phyloP scores from a whole-genome alignment of 768 basidiomycete species.

The Chalciporus piperatus region DNA sequence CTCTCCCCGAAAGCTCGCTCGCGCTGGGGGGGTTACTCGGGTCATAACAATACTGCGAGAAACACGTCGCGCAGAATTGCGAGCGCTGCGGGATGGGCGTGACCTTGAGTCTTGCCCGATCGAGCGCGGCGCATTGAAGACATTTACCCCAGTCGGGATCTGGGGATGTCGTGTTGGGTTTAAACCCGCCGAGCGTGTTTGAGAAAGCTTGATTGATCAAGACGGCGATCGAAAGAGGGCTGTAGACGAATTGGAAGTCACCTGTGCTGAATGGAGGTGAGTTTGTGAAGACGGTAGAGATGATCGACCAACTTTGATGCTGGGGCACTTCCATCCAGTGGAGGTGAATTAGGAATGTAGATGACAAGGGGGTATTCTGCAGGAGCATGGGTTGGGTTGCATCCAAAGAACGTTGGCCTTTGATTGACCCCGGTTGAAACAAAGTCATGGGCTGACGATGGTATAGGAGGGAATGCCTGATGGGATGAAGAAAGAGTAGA shows the following conservation, averaged over 20 bases:
- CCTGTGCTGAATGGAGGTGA: slow-evolving; percentile 39
- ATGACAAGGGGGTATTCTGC: slow-evolving; percentile 66
- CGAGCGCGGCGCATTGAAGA: slow-evolving; percentile 62
- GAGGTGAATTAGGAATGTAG: slow-evolving; percentile 78
- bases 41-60: slow-evolving; percentile 57
- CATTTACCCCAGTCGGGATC: slow-evolving; percentile 56
- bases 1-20: slow-evolving; percentile 37
- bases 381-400: slow-evolving; percentile 48
- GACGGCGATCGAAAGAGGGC: slow-evolving; percentile 46
- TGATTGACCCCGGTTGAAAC: slow-evolving; percentile 57
- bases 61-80: slow-evolving; percentile 53
- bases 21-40: slow-evolving; percentile 59
- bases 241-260: slow-evolving; percentile 63
- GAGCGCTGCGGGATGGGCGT: slow-evolving; percentile 39
- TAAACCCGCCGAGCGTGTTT: slow-evolving; percentile 59
- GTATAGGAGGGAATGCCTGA: slow-evolving; percentile 64
- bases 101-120: slow-evolving; percentile 47
- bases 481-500: slow-evolving; percentile 48
- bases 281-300: slow-evolving; percentile 1
- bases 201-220: slow-evolving; percentile 61
- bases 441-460: slow-evolving; percentile 49
- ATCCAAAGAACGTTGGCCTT: slow-evolving; percentile 80
- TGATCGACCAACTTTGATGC: slow-evolving; percentile 52
- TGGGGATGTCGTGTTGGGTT: slow-evolving; percentile 52
- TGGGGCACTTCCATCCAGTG: slow-evolving; percentile 55